A percentile compares a stretch with the other conserved stretches of the same genome.
Conservation (phyloP, 176 grass and related monocot species). For the Rhynchospora pubera region DNA sequence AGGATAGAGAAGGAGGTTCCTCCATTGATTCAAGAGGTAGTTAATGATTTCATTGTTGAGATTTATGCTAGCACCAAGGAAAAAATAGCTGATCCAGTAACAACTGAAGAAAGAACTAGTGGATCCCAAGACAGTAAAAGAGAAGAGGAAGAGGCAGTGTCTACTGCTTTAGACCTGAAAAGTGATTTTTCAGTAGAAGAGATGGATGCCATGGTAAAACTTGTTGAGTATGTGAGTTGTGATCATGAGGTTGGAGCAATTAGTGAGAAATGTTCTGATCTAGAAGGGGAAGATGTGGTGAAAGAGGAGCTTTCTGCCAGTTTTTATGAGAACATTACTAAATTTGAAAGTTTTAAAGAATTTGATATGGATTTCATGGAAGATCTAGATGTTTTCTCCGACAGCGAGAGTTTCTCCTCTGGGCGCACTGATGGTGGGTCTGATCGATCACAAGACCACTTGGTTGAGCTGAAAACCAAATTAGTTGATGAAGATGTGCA, state of each 20-base stretch:
- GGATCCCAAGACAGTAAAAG: not conserved
- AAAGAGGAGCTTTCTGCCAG: not conserved
- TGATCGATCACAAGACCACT: conserved; percentile 8
- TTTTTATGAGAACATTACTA: not conserved
- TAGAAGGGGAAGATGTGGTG: conserved; percentile 8
- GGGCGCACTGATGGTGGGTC: conserved; percentile 38
- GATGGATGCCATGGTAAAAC: conserved; percentile 48
- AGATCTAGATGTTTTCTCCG: conserved; percentile 27
- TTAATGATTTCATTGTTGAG: conserved; percentile 49
- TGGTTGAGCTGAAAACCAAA: not conserved
- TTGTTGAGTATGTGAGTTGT: conserved; percentile 45
- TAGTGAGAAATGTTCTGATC: not conserved
- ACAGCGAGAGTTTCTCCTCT: conserved; percentile 39
- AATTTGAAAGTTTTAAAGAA: conserved; percentile 15
- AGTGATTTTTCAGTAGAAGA: conserved; percentile 63
- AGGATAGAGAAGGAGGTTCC: conserved; percentile 21
- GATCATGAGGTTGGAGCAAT: conserved; percentile 14
- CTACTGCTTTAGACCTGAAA: conserved; percentile 20
- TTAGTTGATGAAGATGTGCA: not conserved
- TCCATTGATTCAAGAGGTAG: conserved; percentile 45
- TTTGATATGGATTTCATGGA: conserved; percentile 21
- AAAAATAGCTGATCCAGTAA: not conserved
- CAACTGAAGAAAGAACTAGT: conserved; percentile 1
- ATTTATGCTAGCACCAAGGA: conserved; percentile 31
- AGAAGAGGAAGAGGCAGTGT: conserved; percentile 14